Evolutionary conservation across 2,329 filamentous ascomycete genomes (phyloP).

Genomic region (Aspergillus nomiae): DNA sequence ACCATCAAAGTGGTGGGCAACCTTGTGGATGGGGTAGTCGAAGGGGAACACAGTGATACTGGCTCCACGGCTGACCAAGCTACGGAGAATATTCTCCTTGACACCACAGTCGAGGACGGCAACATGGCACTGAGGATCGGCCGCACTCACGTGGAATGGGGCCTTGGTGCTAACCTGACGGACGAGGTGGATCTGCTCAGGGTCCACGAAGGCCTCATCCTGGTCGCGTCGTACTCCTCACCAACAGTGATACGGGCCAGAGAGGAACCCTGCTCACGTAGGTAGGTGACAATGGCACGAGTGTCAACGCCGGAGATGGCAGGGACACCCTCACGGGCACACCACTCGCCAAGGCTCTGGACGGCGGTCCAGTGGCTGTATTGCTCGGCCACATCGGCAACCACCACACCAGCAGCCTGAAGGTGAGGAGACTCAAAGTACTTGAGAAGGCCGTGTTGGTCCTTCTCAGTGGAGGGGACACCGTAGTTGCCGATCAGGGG

Average conservation of each 20-base stretch:
- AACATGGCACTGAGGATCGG: constrained; percentile 81
- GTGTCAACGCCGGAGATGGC: constrained; percentile 97
- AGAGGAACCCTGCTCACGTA: constrained; percentile 95
- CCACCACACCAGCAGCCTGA: constrained; percentile 92
- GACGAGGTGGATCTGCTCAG: constrained; percentile 94
- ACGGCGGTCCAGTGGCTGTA: constrained; percentile 99
- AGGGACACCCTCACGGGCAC: constrained; percentile 90
- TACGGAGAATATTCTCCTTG: constrained; percentile 99
- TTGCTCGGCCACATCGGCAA: constrained; percentile 87
- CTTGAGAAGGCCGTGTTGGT: constrained; percentile 87
- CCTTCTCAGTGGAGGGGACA: constrained; percentile 81
- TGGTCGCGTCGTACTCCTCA: constrained; percentile 99
- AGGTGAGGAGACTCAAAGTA: constrained; percentile 99
- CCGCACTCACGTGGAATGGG: constrained; percentile 90
- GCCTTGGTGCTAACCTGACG: constrained; percentile 97
- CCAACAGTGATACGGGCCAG: constrained; percentile 92
- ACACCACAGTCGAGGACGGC: constrained; percentile 97
- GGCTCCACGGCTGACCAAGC: constrained; percentile 85
- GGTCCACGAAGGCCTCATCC: constrained; percentile 93
- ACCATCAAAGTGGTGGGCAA: constrained; percentile 95
- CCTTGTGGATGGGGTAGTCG: constrained; percentile 97
- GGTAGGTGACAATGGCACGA: constrained; percentile 89
- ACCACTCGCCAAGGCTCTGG: constrained; percentile 91
- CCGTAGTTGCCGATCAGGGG: constrained; percentile 98
- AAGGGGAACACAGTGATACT: constrained; percentile 94